These are phyloP conservation scores for Neurospora africana DNA, from an alignment of 495 filamentous ascomycete species.

Conservation along the genomic window DNA sequence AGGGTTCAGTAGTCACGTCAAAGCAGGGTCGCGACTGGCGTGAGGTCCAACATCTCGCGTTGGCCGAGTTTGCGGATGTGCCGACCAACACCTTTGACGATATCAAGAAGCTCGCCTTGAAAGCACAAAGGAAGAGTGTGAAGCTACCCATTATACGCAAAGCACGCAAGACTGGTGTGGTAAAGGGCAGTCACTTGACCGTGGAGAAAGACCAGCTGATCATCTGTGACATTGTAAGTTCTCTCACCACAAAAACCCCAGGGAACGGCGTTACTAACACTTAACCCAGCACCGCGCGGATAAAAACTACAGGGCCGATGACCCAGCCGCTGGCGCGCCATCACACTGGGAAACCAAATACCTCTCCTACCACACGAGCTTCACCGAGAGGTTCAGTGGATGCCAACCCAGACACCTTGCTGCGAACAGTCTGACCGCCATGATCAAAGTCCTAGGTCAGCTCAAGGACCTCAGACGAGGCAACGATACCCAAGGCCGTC, in stretches of 20 bases:
- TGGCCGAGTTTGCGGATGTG: neutral
- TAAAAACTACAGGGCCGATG: neutral
- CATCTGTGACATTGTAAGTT: conserved; percentile 8
- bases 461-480: conserved; percentile 9
- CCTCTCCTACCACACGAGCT: conserved; percentile 1
- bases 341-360: neutral
- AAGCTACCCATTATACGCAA: conserved; percentile 7
- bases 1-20: neutral
- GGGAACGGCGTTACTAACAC: neutral
- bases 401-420: conserved; percentile 1
- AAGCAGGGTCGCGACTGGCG: neutral
- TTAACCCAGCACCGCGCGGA: neutral
- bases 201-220: conserved; percentile 3
- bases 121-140: conserved; percentile 1
- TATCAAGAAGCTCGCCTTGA: conserved; percentile 1
- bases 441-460: conserved; percentile 6
- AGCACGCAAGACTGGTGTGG: neutral
- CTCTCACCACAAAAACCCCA: neutral
- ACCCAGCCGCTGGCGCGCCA: neutral
- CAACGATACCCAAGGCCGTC: conserved; percentile 7
- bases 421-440: neutral
- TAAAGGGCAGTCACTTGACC: neutral
- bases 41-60: neutral
- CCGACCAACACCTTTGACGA: neutral
- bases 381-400: neutral